Evolutionary conservation across 2,329 filamentous ascomycete genomes (phyloP).

Genomic region (Diaporthe capsici): DNA sequence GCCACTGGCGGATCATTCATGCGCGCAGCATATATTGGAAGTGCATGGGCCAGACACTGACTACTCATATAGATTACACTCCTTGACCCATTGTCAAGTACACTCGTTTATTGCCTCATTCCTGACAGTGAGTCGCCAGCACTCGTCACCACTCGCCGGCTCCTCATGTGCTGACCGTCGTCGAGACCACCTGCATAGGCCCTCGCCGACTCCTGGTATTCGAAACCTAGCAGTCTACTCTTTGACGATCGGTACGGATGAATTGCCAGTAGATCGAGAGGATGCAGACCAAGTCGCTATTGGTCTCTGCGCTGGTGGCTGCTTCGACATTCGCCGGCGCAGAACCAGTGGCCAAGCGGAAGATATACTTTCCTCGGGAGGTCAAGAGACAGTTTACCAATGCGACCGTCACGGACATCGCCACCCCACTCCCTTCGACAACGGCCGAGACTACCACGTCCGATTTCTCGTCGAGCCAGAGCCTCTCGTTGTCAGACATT

Average conservation of each 20-base stretch:
- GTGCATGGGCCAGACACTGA: constrained; percentile 42
- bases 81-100: constrained; percentile 71
- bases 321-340: constrained; percentile 61
- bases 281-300: constrained; percentile 65
- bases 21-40: constrained; percentile 38
- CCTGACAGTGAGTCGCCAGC: constrained; percentile 62
- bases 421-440: constrained; percentile 46
- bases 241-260: constrained; percentile 37
- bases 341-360: constrained; percentile 58
- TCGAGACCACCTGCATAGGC: constrained; percentile 31
- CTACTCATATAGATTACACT: constrained; percentile 55
- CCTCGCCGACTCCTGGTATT: constrained; percentile 26
- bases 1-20: constrained; percentile 52
- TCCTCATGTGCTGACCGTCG: constrained; percentile 44
- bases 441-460: constrained; percentile 38
- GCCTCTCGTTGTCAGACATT: constrained; percentile 34
- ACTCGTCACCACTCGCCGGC: constrained; percentile 36
- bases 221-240: constrained; percentile 27
- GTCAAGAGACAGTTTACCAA: constrained; percentile 67
- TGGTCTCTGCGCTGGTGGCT: constrained; percentile 65
- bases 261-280: constrained; percentile 45
- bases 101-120: constrained; percentile 65
- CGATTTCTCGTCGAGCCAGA: constrained; percentile 31
- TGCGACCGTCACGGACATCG: constrained; percentile 54
- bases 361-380: constrained; percentile 71